Evolutionary conservation across 257 asterid species (phyloP).

Genomic region (Scutellaria galericulata): DNA sequence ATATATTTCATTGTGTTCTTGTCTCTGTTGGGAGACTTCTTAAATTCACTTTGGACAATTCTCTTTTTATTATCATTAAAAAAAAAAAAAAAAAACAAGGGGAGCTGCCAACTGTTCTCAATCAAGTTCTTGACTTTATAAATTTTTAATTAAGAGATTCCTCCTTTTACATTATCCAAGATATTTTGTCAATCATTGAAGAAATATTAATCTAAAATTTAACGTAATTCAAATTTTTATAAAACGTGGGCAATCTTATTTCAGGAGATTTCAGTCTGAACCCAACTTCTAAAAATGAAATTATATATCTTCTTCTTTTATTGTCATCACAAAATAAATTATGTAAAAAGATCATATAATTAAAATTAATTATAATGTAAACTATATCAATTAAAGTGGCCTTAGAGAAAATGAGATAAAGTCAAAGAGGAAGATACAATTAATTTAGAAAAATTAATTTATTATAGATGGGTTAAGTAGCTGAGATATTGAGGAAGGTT

Average conservation of each 20-base stretch:
- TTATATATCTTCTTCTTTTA: no score
- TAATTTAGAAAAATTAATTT: no score
- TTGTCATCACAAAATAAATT: no score
- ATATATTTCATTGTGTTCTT: no score
- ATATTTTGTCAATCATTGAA: background rate
- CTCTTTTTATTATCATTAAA: background rate
- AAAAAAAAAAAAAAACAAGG: background rate
- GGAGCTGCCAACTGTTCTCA: conserved; percentile 35
- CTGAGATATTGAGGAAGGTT: conserved; percentile 16
- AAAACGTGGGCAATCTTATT: no score
- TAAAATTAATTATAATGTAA: no score
- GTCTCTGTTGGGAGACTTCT: background rate
- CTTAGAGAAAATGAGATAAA: no score
- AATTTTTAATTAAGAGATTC: background rate
- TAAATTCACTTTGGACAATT: conserved; percentile 22
- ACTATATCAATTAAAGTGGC: no score
- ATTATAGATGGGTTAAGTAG: conserved; percentile 1
- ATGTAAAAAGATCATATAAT: no score
- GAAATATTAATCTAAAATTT: background rate
- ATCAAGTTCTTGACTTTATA: conserved; percentile 14
- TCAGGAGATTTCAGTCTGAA: no score
- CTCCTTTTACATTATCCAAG: background rate
- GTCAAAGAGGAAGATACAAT: no score
- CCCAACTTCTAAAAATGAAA: no score
- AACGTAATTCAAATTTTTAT: background rate